Base-by-base conservation (phyloP, 2,329 filamentous ascomycete genomes). In the Coccinonectria pachysandricola region DNA sequence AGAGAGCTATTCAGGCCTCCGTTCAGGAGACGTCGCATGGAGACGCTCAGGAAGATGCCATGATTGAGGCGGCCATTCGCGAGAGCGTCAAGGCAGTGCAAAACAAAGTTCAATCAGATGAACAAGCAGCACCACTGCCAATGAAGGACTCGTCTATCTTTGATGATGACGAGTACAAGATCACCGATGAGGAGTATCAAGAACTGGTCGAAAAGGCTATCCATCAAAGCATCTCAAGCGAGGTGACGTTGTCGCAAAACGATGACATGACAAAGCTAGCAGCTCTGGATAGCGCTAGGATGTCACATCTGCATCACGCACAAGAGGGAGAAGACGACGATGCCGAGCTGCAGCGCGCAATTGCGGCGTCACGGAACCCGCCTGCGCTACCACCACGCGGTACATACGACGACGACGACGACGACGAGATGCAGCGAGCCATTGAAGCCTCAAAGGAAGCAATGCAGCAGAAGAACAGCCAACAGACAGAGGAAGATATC, bases 51-150 rank as follows among this genome's bases (percentile, higher is more conserved):
- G 79, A 91, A 49, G 84, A 91, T 43, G 65, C 65, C 12, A 62
- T 70, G 32, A 65, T 92, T 24, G 83, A 86, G 46, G 64, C 71
- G 12, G 82, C 82, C 1, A 79, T 92, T 26, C 66, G 80, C 9
- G 75, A 79, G 5, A 84, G 79, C 36, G 63, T 91, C 10, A 59
- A 57, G 9, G 75, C 81, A 18, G 55, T 69, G 35, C 57, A 45
- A 8, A 35, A 53, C 11, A 35, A 36, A 15, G 48, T 41, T 4
- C 43, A 43, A 23, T 33, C 49, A 7, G 40, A 39, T 1, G 45
- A 50, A 10, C 37, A 45, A 2, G 40, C 47, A 8, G 19, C 34
- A 12, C 41, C 35, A 2, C 28, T 42, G 21, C 38, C 43, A 13
- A 37, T 45, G 15, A 50, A 50, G 24, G 39, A 53, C 11, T 32